phyloP scores from a whole-genome alignment of 1,139 yeast genomes.

The Ogataea hybrid region DNA sequence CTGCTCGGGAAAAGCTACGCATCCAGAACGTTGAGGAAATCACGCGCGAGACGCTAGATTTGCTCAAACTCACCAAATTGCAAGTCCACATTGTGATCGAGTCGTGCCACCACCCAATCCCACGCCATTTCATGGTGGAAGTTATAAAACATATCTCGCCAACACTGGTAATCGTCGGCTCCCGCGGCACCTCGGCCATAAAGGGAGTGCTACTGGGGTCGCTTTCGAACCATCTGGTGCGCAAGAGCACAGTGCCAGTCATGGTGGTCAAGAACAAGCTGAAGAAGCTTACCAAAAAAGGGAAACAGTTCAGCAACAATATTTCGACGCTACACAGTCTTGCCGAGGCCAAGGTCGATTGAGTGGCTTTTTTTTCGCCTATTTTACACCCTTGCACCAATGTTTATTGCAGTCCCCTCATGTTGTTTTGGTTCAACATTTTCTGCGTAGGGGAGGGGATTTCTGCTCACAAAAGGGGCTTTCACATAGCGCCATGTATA shows the following conservation, averaged over 20 bases:
- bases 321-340: conserved; percentile 32
- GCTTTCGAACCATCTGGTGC: conserved; percentile 71
- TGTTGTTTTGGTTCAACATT: conserved; percentile 20
- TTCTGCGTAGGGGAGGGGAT: conserved; percentile 14
- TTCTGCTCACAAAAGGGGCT: background rate
- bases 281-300: conserved; percentile 66
- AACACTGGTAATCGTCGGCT: conserved; percentile 77
- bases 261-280: conserved; percentile 86
- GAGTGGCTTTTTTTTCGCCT: background rate
- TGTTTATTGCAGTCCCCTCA: conserved; percentile 13
- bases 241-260: conserved; percentile 80
- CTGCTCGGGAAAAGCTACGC: conserved; percentile 44
- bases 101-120: conserved; percentile 81
- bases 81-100: conserved; percentile 77
- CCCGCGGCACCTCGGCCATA: conserved; percentile 72
- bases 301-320: conserved; percentile 36
- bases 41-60: conserved; percentile 55
- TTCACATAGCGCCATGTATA: conserved; percentile 2
- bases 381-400: conserved; percentile 1
- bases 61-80: conserved; percentile 66
- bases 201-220: conserved; percentile 78
- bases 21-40: conserved; percentile 60
- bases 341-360: conserved; percentile 35
- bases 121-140: conserved; percentile 81
- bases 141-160: conserved; percentile 82